phyloP scores from a whole-genome alignment of 2,329 filamentous ascomycete species.

The Fusarium musae region DNA sequence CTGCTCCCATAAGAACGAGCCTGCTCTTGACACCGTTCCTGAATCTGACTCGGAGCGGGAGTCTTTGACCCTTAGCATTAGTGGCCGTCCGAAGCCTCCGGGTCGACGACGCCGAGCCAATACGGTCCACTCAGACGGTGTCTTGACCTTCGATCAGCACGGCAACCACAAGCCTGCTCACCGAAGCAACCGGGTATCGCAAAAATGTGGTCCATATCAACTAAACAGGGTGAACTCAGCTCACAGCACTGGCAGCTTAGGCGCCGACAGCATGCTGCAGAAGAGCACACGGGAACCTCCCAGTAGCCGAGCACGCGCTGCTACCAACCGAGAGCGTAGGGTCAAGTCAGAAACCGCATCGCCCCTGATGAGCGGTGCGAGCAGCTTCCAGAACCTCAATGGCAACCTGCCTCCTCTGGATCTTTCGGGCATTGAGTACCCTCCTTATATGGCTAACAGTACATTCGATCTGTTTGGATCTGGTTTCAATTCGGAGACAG shows the following conservation, averaged over 20 bases:
- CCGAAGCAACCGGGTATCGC: constrained; percentile 69
- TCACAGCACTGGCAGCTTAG: constrained; percentile 62
- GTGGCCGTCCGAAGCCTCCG: constrained; percentile 54
- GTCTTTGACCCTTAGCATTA: constrained; percentile 42
- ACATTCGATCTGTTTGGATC: constrained; percentile 65
- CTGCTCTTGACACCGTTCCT: constrained; percentile 68
- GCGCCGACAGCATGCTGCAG: constrained; percentile 55
- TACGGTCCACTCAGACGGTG: constrained; percentile 69
- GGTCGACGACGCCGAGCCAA: constrained; percentile 67
- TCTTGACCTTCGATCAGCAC: constrained; percentile 70
- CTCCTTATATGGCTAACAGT: constrained; percentile 58
- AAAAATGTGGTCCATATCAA: constrained; percentile 71
- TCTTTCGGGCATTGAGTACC: constrained; percentile 65
- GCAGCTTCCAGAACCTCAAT: constrained; percentile 63
- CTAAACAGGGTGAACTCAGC: constrained; percentile 68
- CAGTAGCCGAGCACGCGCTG: constrained; percentile 50
- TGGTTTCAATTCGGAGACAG: constrained; percentile 60
- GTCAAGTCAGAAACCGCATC: constrained; percentile 72
- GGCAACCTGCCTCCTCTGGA: constrained; percentile 67
- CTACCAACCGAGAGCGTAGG: constrained; percentile 59
- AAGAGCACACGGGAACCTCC: constrained; percentile 51
- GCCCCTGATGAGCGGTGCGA: constrained; percentile 62
- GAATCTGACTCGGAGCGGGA: constrained; percentile 70
- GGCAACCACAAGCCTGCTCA: constrained; percentile 72
- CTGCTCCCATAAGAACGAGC: constrained; percentile 72